Conservation (phyloP, 1,284 basidiomycete species). For the Rhodotorula mucilaginosa region DNA sequence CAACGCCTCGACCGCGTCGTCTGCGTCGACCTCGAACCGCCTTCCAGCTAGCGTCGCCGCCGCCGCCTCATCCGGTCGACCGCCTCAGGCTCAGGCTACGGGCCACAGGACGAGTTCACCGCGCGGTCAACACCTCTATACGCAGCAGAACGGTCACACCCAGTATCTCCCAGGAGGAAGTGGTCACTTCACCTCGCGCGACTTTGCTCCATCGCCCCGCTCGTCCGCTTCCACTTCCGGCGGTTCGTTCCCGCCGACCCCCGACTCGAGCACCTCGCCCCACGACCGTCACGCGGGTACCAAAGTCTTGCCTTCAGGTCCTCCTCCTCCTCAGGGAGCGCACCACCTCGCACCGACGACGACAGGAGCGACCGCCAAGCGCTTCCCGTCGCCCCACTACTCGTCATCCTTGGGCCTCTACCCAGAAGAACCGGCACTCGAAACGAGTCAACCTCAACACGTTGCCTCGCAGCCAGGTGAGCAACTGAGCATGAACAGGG, state of each 20-base stretch:
- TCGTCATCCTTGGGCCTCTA: constrained; percentile 48
- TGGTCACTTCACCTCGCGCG: constrained; percentile 59
- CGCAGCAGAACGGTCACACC: not conserved
- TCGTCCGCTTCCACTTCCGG: constrained; percentile 59
- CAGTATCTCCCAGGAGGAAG: not conserved
- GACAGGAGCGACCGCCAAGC: not conserved
- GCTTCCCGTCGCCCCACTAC: not conserved
- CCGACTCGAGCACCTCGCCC: constrained; percentile 17
- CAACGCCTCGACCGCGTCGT: not conserved
- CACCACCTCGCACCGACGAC: not conserved
- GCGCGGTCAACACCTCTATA: not conserved
- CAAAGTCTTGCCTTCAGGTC: not conserved
- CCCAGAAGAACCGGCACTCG: constrained; percentile 43
- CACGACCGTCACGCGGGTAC: constrained; percentile 6
- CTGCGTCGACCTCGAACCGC: not conserved
- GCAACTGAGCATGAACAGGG: too few species aligned
- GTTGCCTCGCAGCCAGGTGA: too few species aligned
- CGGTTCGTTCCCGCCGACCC: constrained; percentile 8
- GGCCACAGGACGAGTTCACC: not conserved
- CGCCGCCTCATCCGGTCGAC: not conserved
- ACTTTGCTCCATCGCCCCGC: constrained; percentile 61
- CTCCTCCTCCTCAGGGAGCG: not conserved
- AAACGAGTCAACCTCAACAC: not conserved
- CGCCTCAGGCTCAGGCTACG: too few species aligned
- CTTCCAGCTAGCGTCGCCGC: not conserved